phyloP scores from a whole-genome alignment of 805 yeast genomes.

The Lipomyces sp. region DNA sequence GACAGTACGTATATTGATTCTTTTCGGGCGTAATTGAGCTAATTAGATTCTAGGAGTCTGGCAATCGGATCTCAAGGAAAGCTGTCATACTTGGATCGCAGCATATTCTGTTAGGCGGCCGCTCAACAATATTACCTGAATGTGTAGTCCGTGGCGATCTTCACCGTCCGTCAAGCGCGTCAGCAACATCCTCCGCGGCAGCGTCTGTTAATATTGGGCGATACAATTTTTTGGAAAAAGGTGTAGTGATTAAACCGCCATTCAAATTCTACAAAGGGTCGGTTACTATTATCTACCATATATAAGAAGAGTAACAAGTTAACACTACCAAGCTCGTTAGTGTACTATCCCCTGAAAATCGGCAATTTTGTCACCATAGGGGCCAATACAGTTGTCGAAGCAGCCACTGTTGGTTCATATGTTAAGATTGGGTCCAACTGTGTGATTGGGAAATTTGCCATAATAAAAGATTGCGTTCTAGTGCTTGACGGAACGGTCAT shows the following conservation, averaged over 20 bases:
- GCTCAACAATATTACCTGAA: constrained; percentile 44
- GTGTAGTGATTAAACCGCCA: constrained; percentile 45
- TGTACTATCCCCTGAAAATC: constrained; percentile 46
- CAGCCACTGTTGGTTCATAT: constrained; percentile 49
- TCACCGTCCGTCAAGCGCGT: constrained; percentile 8
- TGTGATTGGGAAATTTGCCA: constrained; percentile 44
- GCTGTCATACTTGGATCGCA: constrained; percentile 47
- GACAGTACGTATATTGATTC: constrained; percentile 12
- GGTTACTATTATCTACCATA: background rate
- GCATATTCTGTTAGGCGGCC: constrained; percentile 48
- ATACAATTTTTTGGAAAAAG: constrained; percentile 42
- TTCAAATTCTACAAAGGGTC: constrained; percentile 34
- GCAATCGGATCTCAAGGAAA: constrained; percentile 46
- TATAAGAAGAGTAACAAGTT: background rate
- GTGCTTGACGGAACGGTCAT: constrained; percentile 44
- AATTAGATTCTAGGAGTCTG: constrained; percentile 39
- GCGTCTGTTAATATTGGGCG: constrained; percentile 46
- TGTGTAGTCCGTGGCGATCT: constrained; percentile 47
- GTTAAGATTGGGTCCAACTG: constrained; percentile 47
- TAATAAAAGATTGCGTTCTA: constrained; percentile 48
- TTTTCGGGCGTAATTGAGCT: background rate
- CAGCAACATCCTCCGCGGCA: background rate
- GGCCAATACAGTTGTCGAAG: constrained; percentile 41
- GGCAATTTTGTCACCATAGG: constrained; percentile 50
- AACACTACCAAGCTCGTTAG: constrained; percentile 18